Conservation (phyloP, 2,329 filamentous ascomycete species). For the Ceratocystis colombiana region DNA sequence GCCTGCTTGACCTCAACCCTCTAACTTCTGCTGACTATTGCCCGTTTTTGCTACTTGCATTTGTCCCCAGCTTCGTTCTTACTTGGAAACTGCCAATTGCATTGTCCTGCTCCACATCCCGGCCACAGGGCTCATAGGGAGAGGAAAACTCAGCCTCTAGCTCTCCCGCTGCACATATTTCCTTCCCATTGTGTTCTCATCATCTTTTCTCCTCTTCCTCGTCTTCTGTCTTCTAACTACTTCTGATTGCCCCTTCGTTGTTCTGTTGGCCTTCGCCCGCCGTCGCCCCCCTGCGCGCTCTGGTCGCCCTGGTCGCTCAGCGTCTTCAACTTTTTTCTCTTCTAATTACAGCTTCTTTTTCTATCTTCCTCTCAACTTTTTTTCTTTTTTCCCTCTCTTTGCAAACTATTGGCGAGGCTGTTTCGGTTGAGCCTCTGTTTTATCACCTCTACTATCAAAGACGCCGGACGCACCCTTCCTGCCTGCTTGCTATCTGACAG, state of each 20-base stretch:
- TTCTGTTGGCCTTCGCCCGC: not conserved
- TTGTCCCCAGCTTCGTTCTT: not conserved
- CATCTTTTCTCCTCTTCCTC: not conserved
- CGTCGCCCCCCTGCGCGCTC: slow-evolving; percentile 14
- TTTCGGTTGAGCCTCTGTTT: not conserved
- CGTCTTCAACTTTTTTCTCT: slow-evolving; percentile 15
- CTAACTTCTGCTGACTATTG: not conserved
- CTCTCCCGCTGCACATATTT: not conserved
- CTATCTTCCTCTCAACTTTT: slow-evolving; percentile 11
- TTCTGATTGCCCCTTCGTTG: not conserved
- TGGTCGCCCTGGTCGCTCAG: slow-evolving; percentile 21
- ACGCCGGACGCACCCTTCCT: not conserved
- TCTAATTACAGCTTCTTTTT: not conserved
- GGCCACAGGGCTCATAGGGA: not conserved
- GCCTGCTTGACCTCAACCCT: not conserved
- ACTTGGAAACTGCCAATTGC: not conserved
- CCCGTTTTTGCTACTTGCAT: not conserved
- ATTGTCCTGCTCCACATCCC: not conserved
- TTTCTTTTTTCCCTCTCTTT: not conserved
- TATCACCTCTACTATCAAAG: not conserved
- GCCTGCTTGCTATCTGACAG: not conserved
- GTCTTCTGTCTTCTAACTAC: not conserved
- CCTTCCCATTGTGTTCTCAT: not conserved
- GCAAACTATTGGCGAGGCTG: not conserved
- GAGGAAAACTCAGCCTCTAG: not conserved